Evolutionary conservation across 78 protist genomes (phyloP).

Genomic region (Pigoraptor vietnamica): DNA sequence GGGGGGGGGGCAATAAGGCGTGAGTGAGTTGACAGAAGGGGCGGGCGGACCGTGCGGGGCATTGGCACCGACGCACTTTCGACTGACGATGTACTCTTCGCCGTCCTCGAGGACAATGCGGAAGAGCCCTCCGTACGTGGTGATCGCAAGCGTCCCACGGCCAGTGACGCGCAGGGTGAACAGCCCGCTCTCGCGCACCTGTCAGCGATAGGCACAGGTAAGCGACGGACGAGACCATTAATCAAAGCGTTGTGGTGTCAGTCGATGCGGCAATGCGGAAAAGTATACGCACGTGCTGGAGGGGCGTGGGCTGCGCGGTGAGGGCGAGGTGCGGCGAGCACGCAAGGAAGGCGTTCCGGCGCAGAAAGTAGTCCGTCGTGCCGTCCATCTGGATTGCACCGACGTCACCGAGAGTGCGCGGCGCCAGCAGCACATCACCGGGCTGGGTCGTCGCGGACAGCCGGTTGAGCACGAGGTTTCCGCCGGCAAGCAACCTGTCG

Average conservation of each 20-base stretch:
- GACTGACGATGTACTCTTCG: background rate
- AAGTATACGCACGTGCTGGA: background rate
- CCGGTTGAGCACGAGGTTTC: background rate
- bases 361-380: background rate
- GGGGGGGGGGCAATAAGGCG: background rate
- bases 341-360: background rate
- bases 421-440: background rate
- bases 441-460: background rate
- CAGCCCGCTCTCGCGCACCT: background rate
- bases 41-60: background rate
- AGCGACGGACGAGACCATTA: too few species aligned
- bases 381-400: background rate
- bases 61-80: background rate
- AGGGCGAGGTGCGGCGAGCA: background rate
- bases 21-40: too few species aligned
- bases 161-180: background rate
- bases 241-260: too few species aligned
- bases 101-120: background rate
- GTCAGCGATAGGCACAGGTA: background rate
- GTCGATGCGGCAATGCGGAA: too few species aligned
- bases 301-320: background rate
- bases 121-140: background rate
- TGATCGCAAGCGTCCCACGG: background rate
- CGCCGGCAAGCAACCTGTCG: background rate
- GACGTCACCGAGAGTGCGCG: background rate